Evolutionary conservation across 352 stramenopile genomes (phyloP), one percentile per base, ranked within the genome.

Genomic region (Phytophthora sp.): DNA sequence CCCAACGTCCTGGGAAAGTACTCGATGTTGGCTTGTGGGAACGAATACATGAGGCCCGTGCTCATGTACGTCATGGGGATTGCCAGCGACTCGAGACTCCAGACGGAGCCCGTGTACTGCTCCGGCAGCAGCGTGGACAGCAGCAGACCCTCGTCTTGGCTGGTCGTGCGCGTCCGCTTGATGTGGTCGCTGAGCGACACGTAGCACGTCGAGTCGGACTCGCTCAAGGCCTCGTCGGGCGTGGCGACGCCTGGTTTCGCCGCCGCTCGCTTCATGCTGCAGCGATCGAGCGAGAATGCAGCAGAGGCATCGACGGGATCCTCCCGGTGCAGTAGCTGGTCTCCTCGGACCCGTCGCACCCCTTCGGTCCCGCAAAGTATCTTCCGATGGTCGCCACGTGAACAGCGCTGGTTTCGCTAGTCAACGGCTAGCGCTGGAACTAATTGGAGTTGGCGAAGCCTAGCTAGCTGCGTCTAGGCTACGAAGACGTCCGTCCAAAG

Each of bases 21-120:
- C 67, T 92, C 80, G 49, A 93, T 91, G 57, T 77, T 89, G 41
- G 86, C 82, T 53, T 77, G 73, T 8, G 86, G 86, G 10, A 95
- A 74, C 3, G 84, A 77, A 34, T 84, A 68, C 43, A 95, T 72
- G 4, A 95, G 41, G 5, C 82, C 86, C 8, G 82, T 89, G 59
- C 77, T 91, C 23, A 93, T 84, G 58, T 95, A 93, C 30, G 82
- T 90, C 54, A 93, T 58, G 10, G 84, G 86, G 54, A 94, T 91
- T 10, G 80, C 84, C 26, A 91, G 30, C 6, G 75, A 83, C 43
- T 80, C 66, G 2, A 62, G 34, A 30, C 70, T 72, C 75, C 78
- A 89, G 12, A 94, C 59, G 9, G 85, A 92, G 5, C 54, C 54
- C 34, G 49, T 53, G 9, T 57, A 61, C 28, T 69, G 54, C 7